A percentile compares a stretch with the other conserved stretches of the same genome.
Evolutionary conservation across 805 yeast genomes (phyloP).

Genomic region (Suhomyces faveliae): DNA sequence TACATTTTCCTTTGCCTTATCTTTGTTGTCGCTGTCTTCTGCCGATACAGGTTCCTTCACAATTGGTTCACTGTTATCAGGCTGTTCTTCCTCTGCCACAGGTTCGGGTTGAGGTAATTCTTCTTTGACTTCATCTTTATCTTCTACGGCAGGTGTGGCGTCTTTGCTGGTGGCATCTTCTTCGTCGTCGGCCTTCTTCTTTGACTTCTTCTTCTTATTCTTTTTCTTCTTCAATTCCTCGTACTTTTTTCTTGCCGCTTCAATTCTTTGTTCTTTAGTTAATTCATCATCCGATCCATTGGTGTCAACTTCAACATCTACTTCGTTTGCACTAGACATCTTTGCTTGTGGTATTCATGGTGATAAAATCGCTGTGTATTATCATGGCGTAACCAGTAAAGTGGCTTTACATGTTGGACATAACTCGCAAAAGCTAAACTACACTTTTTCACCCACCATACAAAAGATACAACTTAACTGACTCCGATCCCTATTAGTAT

Average conservation of each 20-base stretch:
- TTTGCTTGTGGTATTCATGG: neutral
- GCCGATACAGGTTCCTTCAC: neutral
- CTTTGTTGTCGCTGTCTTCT: neutral
- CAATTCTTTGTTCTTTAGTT: conserved; percentile 59
- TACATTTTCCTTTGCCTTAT: neutral
- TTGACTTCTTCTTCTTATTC: conserved; percentile 53
- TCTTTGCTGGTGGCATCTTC: conserved; percentile 10
- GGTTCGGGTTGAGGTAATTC: neutral
- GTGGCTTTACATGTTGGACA: neutral
- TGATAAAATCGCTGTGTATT: neutral
- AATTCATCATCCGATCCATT: conserved; percentile 21
- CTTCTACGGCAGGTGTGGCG: conserved; percentile 7
- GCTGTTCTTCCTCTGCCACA: conserved; percentile 54
- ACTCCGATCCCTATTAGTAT: neutral
- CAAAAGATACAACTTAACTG: neutral
- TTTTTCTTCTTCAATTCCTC: conserved; percentile 64
- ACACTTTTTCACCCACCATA: neutral
- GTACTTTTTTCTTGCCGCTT: conserved; percentile 70
- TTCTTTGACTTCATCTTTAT: conserved; percentile 7
- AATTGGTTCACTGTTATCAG: neutral
- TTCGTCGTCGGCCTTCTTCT: conserved; percentile 36
- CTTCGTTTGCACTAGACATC: conserved; percentile 2
- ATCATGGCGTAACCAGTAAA: neutral
- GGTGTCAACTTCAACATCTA: neutral
- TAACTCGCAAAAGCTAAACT: neutral